These are phyloP conservation scores for Penicillium sp. DNA, from an alignment of 2,329 filamentous ascomycete species.

Conservation along the genomic window DNA sequence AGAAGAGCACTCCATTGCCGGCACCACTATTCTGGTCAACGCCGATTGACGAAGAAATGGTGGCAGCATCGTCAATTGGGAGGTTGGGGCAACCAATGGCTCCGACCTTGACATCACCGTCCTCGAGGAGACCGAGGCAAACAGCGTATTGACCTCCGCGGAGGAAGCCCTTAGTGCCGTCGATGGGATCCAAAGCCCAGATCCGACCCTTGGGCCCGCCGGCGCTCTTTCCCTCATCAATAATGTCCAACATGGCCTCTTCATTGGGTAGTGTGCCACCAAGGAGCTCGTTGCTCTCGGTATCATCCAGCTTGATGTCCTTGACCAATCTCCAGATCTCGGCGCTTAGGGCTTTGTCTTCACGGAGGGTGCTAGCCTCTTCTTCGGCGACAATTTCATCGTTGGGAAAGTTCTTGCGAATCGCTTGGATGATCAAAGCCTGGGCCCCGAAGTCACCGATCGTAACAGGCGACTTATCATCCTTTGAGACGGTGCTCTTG, in stretches of 20 bases:
- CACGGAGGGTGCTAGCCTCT: slow-evolving; percentile 79
- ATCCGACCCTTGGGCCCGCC: slow-evolving; percentile 62
- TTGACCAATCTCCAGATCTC: slow-evolving; percentile 86
- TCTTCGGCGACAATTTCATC: slow-evolving; percentile 96
- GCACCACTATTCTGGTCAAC: slow-evolving; percentile 73
- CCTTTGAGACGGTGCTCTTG: slow-evolving; percentile 92
- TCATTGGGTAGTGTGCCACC: slow-evolving; percentile 71
- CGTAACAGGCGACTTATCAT: slow-evolving; percentile 94
- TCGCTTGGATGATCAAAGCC: slow-evolving; percentile 89
- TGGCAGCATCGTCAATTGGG: slow-evolving; percentile 78
- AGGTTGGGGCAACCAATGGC: slow-evolving; percentile 96
- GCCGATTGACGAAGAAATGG: slow-evolving; percentile 73
- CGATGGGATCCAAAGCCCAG: slow-evolving; percentile 97
- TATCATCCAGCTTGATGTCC: slow-evolving; percentile 70
- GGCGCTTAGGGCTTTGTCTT: slow-evolving; percentile 70
- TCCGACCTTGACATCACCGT: slow-evolving; percentile 91
- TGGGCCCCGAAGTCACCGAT: slow-evolving; percentile 98
- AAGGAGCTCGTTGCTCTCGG: slow-evolving; percentile 67
- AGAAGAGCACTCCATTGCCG: slow-evolving; percentile 85
- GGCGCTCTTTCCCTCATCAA: slow-evolving; percentile 58
- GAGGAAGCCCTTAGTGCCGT: slow-evolving; percentile 96
- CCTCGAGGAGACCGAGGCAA: slow-evolving; percentile 87
- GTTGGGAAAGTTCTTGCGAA: slow-evolving; percentile 84
- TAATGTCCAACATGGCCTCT: slow-evolving; percentile 64
- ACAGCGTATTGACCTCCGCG: slow-evolving; percentile 97